Evolutionary conservation across 2,329 filamentous ascomycete species (phyloP), one percentile per base, ranked within the genome.

Genomic region (Colletotrichum tabaci): DNA sequence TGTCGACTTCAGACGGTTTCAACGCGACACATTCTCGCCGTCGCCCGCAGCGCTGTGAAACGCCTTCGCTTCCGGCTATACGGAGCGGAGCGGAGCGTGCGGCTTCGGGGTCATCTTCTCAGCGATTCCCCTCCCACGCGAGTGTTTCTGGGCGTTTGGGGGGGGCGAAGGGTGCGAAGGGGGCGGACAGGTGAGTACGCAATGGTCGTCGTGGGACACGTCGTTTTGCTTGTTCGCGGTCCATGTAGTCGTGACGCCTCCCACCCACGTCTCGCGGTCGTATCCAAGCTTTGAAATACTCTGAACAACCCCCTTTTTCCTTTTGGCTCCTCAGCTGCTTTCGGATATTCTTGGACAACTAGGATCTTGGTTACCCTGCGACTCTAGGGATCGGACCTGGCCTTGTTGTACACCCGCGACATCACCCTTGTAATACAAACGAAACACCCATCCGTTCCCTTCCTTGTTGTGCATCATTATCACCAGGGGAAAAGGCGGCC

Each of bases 241-340:
- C 23, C 23, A 63, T 35, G 49, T 63, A 23, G 23, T 23, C 21
- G 58, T 47, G 49, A 67, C 49, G 50, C 23, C 55, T 61, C 44
- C 38, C 23, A 61, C 35, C 46, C n/a, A 52, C 9, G 35, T n/a
- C n/a, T 49, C 15, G 16, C 46, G 46, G 26, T 15, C 47, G 58
- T 52, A 65, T 58, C 60, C 46, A 50, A 60, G 69, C 68, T 60
- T 67, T 72, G 65, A 72, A 60, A 72, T 72, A 72, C 58, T 40
- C 60, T 50, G 26, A 18, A 26, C 30, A n/a, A 35, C 15, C 69
- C 58, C 40, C 5, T 16, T 30, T 44, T 10, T n/a, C 12, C 16
- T 42, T 30, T 40, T 46, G 10, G 21, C 12, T 18, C 4, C 2
- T 44, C 10, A n/a, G 13, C 18, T 15, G 30, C 5, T 18, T 40